Evolutionary conservation across 1,139 yeast genomes (phyloP).

Genomic region (Trichomonascaceae sp.): DNA sequence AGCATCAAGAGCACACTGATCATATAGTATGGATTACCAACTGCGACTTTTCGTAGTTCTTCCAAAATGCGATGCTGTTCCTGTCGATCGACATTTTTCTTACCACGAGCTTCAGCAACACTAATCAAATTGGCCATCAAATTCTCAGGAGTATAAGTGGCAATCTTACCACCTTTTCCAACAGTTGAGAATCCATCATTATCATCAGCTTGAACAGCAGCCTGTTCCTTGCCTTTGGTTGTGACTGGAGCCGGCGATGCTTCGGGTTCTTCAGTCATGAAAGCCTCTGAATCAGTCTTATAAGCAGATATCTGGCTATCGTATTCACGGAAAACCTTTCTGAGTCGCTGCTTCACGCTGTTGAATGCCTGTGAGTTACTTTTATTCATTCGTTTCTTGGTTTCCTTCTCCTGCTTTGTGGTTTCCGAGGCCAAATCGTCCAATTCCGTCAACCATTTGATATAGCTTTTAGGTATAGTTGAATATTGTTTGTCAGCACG

Average conservation of each 20-base stretch:
- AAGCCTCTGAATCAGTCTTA: slow-evolving; percentile 66
- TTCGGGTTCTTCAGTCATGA: slow-evolving; percentile 32
- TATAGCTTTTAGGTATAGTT: slow-evolving; percentile 62
- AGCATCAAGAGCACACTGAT: slow-evolving; percentile 76
- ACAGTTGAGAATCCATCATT: slow-evolving; percentile 38
- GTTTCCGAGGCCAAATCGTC: slow-evolving; percentile 63
- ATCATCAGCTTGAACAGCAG: slow-evolving; percentile 22
- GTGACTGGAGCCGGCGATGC: slow-evolving; percentile 22
- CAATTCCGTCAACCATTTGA: slow-evolving; percentile 62
- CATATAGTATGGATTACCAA: slow-evolving; percentile 57
- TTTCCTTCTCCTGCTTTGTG: slow-evolving; percentile 50
- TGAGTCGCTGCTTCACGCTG: slow-evolving; percentile 82
- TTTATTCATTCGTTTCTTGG: slow-evolving; percentile 71
- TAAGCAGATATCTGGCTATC: slow-evolving; percentile 53
- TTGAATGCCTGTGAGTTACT: slow-evolving; percentile 83
- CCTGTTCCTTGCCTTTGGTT: slow-evolving; percentile 11
- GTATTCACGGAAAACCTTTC: slow-evolving; percentile 68
- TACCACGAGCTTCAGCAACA: slow-evolving; percentile 88
- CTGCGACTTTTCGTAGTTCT: slow-evolving; percentile 47
- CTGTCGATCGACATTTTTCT: slow-evolving; percentile 79
- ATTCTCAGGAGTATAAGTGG: slow-evolving; percentile 36
- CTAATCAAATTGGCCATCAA: slow-evolving; percentile 70
- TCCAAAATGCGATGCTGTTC: slow-evolving; percentile 76
- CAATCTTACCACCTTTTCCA: slow-evolving; percentile 38
- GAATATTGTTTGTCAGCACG: slow-evolving; percentile 70